Evolutionary conservation across 148 eudicot genomes (phyloP).

Genomic region (Polygonum maritimum): DNA sequence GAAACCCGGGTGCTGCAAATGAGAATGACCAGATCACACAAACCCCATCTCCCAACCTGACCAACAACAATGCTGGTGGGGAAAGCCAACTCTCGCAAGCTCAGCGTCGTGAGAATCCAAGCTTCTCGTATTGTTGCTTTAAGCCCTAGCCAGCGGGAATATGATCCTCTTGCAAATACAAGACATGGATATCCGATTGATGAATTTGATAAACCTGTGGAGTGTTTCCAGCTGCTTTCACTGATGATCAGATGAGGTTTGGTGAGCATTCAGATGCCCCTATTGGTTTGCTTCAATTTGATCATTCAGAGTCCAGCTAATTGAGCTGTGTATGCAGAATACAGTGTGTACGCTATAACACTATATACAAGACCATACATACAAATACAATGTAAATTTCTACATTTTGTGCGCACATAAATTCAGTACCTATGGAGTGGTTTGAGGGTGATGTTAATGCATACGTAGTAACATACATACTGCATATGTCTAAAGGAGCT

Average conservation of each 20-base stretch:
- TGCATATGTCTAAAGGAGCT: too few species aligned
- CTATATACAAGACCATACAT: neutral
- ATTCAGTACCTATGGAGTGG: neutral
- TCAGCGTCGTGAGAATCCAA: neutral
- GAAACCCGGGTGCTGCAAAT: neutral
- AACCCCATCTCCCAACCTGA: neutral
- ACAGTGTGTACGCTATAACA: neutral
- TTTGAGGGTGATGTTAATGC: neutral
- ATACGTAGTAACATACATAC: too few species aligned
- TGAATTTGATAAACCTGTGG: neutral
- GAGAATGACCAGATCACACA: neutral
- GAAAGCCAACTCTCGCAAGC: neutral
- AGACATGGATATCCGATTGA: neutral
- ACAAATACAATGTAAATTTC: neutral
- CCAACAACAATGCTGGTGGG: neutral
- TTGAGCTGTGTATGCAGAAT: neutral
- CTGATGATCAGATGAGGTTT: neutral
- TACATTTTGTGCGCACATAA: neutral
- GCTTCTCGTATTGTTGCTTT: conserved; percentile 5
- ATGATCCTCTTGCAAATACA: neutral
- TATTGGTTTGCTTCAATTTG: neutral
- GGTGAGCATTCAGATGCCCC: neutral
- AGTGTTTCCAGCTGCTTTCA: neutral
- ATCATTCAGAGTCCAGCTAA: neutral
- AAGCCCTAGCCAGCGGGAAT: neutral